Base-by-base conservation (phyloP, 106 monocot genomes). In the Dioscorea dumetorum region DNA sequence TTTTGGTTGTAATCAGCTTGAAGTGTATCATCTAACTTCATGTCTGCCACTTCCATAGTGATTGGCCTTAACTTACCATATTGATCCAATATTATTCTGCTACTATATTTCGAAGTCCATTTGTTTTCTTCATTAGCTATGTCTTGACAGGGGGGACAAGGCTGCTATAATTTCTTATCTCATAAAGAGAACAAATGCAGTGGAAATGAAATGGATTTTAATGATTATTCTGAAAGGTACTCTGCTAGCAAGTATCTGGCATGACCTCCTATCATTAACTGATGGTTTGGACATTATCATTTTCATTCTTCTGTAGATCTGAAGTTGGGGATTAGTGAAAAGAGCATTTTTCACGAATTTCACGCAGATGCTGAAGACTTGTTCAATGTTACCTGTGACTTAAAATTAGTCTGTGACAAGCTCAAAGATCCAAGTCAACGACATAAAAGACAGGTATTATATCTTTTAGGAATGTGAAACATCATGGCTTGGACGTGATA, bases 351-450 rank as follows among this genome's bases (percentile, higher is more conserved):
- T 68, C 79, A 93, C 69, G 99, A 99, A 72, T 99, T 99, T 57
- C 99, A 99, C 78, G 90, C 99, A 50, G 99, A 93, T 83, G 99
- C 99, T 50, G 92, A 99, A 83, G 99, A 99, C 68, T 80, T 99
- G 61, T 99, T 99, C 54, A 99, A 99, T 76, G 92, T 99, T 23
- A 99, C 99, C 16, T 99, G 99, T 74, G 99, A 99, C 82, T 70
- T 99, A 56, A 99, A 90, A 74, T 69, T 99, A 35, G 99, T 99
- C 53, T 92, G 92, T 72, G 89, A 99, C 64, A 93, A 99, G 73
- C 61, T 99, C 66, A 93, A 83, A 65, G 92, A 99, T 77, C 77
- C 74, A 74, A 82, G 64, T 67, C 87, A 90, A 72, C 73, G 99
- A 50, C 90, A 99, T 78, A 99, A 99, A 73, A 71, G 92, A 33